A percentile compares a stretch with the other conserved stretches of the same genome.
Evolutionary conservation across 257 asterid species (phyloP).

Genomic region (Solanum medicagineum): DNA sequence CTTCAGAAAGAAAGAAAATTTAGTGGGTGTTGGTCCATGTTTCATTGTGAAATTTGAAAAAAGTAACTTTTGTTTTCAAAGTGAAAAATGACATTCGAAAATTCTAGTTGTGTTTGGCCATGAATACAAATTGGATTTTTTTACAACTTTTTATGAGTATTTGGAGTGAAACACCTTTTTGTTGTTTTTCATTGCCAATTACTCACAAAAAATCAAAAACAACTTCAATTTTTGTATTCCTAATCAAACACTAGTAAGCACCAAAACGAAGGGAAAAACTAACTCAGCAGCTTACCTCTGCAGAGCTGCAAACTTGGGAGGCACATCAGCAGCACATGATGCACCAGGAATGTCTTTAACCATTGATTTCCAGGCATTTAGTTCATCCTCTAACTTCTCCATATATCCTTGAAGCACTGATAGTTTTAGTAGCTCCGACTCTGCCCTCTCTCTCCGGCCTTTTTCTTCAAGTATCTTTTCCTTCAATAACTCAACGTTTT

Average conservation of each 20-base stretch:
- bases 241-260: neutral
- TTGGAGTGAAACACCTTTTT: no score
- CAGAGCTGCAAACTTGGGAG: conserved; percentile 47
- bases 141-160: no score
- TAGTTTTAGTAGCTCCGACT: conserved; percentile 56
- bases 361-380: conserved; percentile 68
- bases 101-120: no score
- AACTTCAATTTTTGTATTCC: no score
- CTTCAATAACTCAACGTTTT: conserved; percentile 58
- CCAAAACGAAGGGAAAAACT: neutral
- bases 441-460: conserved; percentile 73
- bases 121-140: no score
- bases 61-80: no score
- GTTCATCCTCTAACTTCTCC: conserved; percentile 63
- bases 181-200: no score
- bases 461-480: conserved; percentile 82
- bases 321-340: conserved; percentile 70
- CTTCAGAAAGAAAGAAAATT: neutral
- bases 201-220: no score
- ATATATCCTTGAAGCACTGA: conserved; percentile 36
- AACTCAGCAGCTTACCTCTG: conserved; percentile 50
- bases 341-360: conserved; percentile 81
- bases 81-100: no score
- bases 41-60: no score
- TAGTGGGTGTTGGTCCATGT: no score